Conservation (phyloP, 73 alveolate species). For the Halteria grandinella region DNA sequence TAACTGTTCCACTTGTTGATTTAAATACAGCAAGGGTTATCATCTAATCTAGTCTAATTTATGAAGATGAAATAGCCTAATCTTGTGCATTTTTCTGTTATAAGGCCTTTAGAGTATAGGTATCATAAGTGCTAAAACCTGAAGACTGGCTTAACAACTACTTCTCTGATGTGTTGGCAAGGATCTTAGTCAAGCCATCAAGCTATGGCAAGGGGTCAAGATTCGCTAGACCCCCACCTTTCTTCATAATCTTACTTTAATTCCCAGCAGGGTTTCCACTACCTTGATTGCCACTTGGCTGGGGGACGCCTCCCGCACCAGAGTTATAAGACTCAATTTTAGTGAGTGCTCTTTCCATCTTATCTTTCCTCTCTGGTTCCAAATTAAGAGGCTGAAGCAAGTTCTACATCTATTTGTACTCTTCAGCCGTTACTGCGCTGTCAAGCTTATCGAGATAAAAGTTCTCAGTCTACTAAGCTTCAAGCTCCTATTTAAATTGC, state of each 20-base stretch:
- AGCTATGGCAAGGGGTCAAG: constrained; percentile 39
- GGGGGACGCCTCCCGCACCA: too few relatives aligned
- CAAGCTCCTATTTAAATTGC: constrained; percentile 41
- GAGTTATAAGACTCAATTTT: constrained; percentile 37
- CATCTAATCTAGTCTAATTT: constrained; percentile 61
- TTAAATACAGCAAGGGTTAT: constrained; percentile 62
- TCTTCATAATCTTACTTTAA: too few relatives aligned
- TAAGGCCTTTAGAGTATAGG: constrained; percentile 36
- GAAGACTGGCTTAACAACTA: constrained; percentile 33
- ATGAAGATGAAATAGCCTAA: too few relatives aligned
- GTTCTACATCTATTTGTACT: constrained; percentile 44
- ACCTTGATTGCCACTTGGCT: too few relatives aligned
- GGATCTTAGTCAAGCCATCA: constrained; percentile 24
- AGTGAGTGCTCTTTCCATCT: constrained; percentile 60
- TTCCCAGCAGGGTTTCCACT: too few relatives aligned
- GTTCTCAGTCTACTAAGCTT: constrained; percentile 31
- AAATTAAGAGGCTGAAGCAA: constrained; percentile 38
- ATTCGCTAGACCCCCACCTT: constrained; percentile 21
- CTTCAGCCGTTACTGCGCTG: constrained; percentile 53
- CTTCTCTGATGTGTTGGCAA: constrained; percentile 38
- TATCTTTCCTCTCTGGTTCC: constrained; percentile 59
- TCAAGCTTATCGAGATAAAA: constrained; percentile 14
- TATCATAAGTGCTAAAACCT: constrained; percentile 41
- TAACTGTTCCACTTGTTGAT: constrained; percentile 70
- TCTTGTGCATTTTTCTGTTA: too few relatives aligned